Evolutionary conservation across 1,139 yeast genomes (phyloP), one percentile per base, ranked within the genome.

Genomic region (Saccharomycopsis crataegensis): DNA sequence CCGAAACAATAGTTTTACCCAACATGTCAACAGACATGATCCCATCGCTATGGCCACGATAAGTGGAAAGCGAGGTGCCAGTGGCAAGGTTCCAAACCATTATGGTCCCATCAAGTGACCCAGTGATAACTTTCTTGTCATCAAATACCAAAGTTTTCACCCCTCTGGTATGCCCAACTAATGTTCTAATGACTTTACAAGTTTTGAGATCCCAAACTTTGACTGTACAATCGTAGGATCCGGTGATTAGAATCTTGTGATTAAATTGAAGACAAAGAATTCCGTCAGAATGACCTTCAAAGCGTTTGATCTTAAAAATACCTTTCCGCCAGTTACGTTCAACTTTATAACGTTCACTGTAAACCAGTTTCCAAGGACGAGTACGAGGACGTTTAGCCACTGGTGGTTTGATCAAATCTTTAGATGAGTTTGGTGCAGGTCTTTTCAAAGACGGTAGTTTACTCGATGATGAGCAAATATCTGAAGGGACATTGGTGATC

Each of bases 261-360:
- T 82, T 85, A 69, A 87, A 90, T 68, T 89, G 95, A 54, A 94
- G 73, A 60, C 96, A 83, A 50, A 94, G 76, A 31, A 93, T 83
- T 6, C 97, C 96, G 62, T 87, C 96, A 48, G 80, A 75, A 64
- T 90, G 97, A n/a, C 96, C 96, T 56, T 74, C 72, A 65, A 93
- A 90, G 53, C 78, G 83, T 55, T 77, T 80, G 33, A 83, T 68
- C 38, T 72, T 72, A 68, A 81, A 87, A 14, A 76, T 71, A 7
- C 97, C 97, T 60, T 84, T 83, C 57, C 99, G 76, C 99, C 99
- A 93, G 69, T 93, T 91, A 61, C 87, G 80, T 67, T 93, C 99
- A 58, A 93, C 88, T 66, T 83, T 84, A 69, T 79, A 91, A 45
- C 99, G 76, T 68, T 93, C 99, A 42, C 90, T 79, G 68, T 93